phyloP scores from a whole-genome alignment of 306 rosid genomes.

The Gynostemma pentaphyllum region DNA sequence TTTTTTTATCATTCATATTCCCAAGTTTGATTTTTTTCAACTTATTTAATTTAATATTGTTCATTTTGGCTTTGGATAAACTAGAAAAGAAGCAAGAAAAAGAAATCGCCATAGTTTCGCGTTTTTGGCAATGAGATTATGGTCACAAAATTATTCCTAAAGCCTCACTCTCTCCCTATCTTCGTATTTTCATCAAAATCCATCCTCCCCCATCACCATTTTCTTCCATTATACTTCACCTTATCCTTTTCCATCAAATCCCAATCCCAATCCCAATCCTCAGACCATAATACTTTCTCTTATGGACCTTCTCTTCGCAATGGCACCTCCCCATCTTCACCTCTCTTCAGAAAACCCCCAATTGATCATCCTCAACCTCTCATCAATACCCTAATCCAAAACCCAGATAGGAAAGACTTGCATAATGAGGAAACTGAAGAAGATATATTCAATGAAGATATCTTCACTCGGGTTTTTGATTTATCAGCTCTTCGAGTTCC shows the following conservation, averaged over 20 bases:
- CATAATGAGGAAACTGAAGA: conserved; percentile 10
- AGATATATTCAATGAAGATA: conserved; percentile 23
- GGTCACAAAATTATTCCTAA: conserved; percentile 18
- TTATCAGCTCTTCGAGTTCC: conserved; percentile 79
- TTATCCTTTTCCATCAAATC: conserved; percentile 11
- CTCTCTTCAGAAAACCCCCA: conserved; percentile 7
- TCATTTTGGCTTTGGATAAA: too few relatives aligned
- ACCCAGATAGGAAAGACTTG: neutral
- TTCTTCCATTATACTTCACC: conserved; percentile 13
- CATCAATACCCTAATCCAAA: neutral
- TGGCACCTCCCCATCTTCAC: conserved; percentile 17
- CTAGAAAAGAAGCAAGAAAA: too few relatives aligned
- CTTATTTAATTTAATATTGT: too few relatives aligned
- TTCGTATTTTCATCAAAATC: conserved; percentile 15
- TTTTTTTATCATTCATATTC: too few relatives aligned
- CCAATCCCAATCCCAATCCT: conserved; percentile 12
- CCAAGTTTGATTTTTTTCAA: too few relatives aligned
- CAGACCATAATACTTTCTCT: conserved; percentile 13
- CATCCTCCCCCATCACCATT: conserved; percentile 11
- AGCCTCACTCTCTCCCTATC: conserved; percentile 23
- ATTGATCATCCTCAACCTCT: conserved; percentile 5
- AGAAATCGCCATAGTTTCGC: neutral
- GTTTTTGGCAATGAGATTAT: neutral
- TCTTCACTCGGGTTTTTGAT: conserved; percentile 51
- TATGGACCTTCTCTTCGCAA: conserved; percentile 79